These are phyloP conservation scores for Saraca asoca DNA, from an alignment of 331 rosid species.

Conservation along the genomic window DNA sequence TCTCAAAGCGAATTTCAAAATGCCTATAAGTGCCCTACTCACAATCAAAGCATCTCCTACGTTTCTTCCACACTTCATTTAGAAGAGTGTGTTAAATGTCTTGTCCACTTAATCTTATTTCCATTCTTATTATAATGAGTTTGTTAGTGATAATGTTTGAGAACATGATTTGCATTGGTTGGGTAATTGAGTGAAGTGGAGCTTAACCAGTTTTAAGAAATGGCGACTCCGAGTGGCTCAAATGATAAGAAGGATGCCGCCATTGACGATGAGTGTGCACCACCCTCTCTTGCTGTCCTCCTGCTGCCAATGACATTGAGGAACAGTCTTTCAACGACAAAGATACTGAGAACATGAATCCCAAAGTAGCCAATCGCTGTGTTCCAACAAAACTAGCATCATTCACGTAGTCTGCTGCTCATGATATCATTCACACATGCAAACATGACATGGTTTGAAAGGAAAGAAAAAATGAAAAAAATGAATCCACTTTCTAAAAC, in stretches of 20 bases:
- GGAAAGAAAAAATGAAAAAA: too few relatives aligned
- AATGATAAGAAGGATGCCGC: slow-evolving; percentile 37
- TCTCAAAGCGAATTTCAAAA: slow-evolving; percentile 40
- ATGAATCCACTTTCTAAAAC: too few relatives aligned
- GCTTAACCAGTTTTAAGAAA: background rate
- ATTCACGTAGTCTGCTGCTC: too few relatives aligned
- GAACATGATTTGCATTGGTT: background rate
- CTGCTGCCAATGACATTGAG: slow-evolving; percentile 59
- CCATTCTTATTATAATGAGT: background rate
- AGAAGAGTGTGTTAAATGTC: too few relatives aligned
- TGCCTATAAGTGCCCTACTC: slow-evolving; percentile 33
- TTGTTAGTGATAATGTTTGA: background rate
- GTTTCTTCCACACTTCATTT: background rate
- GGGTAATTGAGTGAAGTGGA: background rate
- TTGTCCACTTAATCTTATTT: slow-evolving; percentile 3
- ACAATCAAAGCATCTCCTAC: slow-evolving; percentile 46
- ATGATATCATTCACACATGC: too few relatives aligned
- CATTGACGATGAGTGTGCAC: slow-evolving; percentile 46
- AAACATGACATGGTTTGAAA: too few relatives aligned
- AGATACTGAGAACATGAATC: too few relatives aligned
- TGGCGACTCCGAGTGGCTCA: slow-evolving; percentile 62
- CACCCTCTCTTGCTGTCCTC: slow-evolving; percentile 50
- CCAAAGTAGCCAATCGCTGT: too few relatives aligned
- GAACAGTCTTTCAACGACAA: too few relatives aligned
- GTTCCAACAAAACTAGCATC: too few relatives aligned